Conservation (phyloP, 2,329 filamentous ascomycete species). For the Pestalotiopsis sp. region DNA sequence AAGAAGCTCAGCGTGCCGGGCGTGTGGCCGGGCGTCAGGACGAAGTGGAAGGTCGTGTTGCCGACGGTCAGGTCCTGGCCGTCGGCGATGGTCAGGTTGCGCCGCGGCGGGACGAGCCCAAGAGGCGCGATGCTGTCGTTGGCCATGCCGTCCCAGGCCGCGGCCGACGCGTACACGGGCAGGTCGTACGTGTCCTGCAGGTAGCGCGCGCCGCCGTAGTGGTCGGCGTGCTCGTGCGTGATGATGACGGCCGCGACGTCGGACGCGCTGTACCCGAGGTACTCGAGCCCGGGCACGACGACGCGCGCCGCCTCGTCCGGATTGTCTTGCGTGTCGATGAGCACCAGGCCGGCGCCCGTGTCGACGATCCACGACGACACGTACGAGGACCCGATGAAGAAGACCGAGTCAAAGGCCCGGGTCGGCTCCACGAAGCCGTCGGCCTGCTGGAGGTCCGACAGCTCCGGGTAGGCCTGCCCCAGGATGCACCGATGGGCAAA, state of each 20-base stretch:
- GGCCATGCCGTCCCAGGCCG: conserved; percentile 18
- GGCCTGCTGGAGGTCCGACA: not conserved
- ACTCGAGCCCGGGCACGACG: conserved; percentile 20
- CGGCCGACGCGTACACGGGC: conserved; percentile 20
- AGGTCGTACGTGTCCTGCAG: conserved; percentile 24
- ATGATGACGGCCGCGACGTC: conserved; percentile 32
- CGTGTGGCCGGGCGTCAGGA: conserved; percentile 27
- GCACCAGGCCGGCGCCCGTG: conserved; percentile 27
- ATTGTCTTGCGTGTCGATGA: conserved; percentile 26
- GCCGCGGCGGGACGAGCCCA: conserved; percentile 7
- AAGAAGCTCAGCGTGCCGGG: conserved; percentile 25
- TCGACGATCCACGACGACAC: conserved; percentile 30
- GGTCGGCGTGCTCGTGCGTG: conserved; percentile 31
- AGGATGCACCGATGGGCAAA: conserved; percentile 8
- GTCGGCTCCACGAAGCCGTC: conserved; percentile 22
- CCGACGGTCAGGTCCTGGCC: conserved; percentile 24
- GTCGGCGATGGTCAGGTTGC: conserved; percentile 12
- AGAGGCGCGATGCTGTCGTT: conserved; percentile 11
- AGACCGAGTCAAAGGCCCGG: conserved; percentile 24
- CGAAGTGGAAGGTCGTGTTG: conserved; percentile 19
- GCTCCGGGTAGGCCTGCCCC: not conserved
- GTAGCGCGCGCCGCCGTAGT: conserved; percentile 28
- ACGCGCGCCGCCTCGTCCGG: conserved; percentile 20
- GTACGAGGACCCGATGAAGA: conserved; percentile 24
- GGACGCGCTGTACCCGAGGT: conserved; percentile 22